Percentiles rank a stretch among this genome's conserved stretches.
Evolutionary conservation across 768 basidiomycete species (phyloP).

Genomic region (Punctularia strigosozonata): DNA sequence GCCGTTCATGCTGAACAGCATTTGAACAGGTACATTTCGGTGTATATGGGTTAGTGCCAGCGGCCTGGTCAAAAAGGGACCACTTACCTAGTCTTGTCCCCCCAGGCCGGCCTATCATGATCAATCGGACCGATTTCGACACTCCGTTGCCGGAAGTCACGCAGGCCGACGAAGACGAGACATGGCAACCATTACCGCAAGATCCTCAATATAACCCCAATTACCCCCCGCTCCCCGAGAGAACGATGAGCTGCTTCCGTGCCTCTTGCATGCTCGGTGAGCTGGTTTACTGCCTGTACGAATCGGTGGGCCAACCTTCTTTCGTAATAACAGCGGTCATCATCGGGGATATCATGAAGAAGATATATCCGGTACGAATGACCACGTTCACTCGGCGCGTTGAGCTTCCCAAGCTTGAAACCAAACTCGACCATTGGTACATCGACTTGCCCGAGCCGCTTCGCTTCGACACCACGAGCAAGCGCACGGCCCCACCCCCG

Average conservation of each 20-base stretch:
- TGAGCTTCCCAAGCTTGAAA: constrained; percentile 45
- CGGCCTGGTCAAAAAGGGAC: not conserved
- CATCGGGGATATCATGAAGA: constrained; percentile 51
- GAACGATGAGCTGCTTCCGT: constrained; percentile 42
- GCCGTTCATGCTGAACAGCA: constrained; percentile 1
- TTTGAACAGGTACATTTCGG: constrained; percentile 45
- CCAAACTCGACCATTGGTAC: constrained; percentile 64
- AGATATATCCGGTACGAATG: constrained; percentile 58
- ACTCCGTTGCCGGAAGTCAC: constrained; percentile 46
- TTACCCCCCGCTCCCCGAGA: constrained; percentile 35
- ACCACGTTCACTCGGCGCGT: constrained; percentile 33
- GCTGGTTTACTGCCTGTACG: not conserved
- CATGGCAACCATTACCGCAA: constrained; percentile 39
- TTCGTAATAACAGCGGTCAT: constrained; percentile 41
- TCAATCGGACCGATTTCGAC: constrained; percentile 61
- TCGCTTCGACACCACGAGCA: constrained; percentile 44
- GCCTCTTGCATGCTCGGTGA: constrained; percentile 50
- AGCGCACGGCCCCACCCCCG: constrained; percentile 43
- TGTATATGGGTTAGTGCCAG: constrained; percentile 51
- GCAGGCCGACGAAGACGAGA: constrained; percentile 43
- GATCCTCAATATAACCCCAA: constrained; percentile 25
- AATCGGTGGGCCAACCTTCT: constrained; percentile 1
- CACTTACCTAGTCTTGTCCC: constrained; percentile 4
- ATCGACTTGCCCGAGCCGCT: constrained; percentile 54
- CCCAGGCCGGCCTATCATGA: constrained; percentile 53